Evolutionary conservation across 768 basidiomycete species (phyloP).

Genomic region (Amanita inopinata): DNA sequence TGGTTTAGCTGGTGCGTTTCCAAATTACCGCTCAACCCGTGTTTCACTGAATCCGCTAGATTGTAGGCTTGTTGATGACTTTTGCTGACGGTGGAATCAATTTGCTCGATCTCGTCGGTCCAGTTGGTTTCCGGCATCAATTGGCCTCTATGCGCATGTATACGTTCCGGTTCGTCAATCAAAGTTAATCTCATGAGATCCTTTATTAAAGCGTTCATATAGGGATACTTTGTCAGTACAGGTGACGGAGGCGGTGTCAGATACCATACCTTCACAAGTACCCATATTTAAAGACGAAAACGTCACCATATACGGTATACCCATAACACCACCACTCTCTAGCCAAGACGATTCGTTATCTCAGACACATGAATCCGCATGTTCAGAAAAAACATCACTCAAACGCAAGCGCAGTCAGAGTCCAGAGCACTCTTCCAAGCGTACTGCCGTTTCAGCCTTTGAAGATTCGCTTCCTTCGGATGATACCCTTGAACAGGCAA

Average conservation of each 20-base stretch:
- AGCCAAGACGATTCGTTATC: not conserved
- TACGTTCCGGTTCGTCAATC: constrained; percentile 47
- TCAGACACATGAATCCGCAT: too few species aligned
- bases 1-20: constrained; percentile 63
- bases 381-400: constrained; percentile 15
- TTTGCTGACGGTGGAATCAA: constrained; percentile 61
- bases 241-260: constrained; percentile 31
- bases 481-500: constrained; percentile 13
- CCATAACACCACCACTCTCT: constrained; percentile 23
- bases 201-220: constrained; percentile 8
- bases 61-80: constrained; percentile 66
- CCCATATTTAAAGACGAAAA: constrained; percentile 56
- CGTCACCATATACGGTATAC: constrained; percentile 54
- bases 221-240: constrained; percentile 45
- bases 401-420: constrained; percentile 39
- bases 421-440: constrained; percentile 29
- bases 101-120: constrained; percentile 57
- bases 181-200: not conserved
- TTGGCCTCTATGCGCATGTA: constrained; percentile 65
- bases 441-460: constrained; percentile 9
- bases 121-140: constrained; percentile 60
- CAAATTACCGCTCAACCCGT: not conserved
- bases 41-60: constrained; percentile 3
- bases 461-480: not conserved
- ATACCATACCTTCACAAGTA: constrained; percentile 16